Evolutionary conservation across 208 protist species (phyloP).

Genomic region (Leishmania guyanensis): DNA sequence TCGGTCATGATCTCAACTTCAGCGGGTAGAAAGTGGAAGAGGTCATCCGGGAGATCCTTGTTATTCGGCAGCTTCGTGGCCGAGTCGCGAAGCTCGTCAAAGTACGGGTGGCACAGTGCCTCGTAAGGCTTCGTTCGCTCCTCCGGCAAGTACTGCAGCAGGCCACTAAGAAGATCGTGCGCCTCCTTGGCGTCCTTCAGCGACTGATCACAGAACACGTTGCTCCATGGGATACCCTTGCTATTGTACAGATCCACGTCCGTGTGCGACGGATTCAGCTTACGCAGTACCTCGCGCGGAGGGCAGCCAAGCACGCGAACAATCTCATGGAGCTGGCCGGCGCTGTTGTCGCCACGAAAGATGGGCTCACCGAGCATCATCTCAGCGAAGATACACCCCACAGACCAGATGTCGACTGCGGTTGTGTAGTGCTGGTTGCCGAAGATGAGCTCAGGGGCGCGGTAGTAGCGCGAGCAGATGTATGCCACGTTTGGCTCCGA

Average conservation of each 20-base stretch:
- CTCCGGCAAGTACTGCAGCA: conserved; percentile 95
- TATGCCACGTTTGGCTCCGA: conserved; percentile 98
- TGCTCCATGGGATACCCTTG: conserved; percentile 57
- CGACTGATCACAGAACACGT: conserved; percentile 55
- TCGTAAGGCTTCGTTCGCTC: conserved; percentile 89
- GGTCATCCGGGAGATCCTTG: conserved; percentile 57
- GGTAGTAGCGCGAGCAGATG: conserved; percentile 99
- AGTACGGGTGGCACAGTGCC: conserved; percentile 96
- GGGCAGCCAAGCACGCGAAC: conserved; percentile 97
- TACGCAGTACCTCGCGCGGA: conserved; percentile 62
- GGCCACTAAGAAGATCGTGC: conserved; percentile 93
- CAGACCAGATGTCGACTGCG: conserved; percentile 98
- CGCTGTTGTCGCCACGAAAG: conserved; percentile 99
- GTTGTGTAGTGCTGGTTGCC: conserved; percentile 99
- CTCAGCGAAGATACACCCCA: conserved; percentile 99
- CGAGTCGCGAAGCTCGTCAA: conserved; percentile 96
- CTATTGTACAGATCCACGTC: conserved; percentile 58
- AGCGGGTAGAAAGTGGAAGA: conserved; percentile 68
- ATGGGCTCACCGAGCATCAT: conserved; percentile 99
- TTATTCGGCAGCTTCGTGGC: conserved; percentile 71
- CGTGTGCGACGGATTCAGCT: conserved; percentile 60
- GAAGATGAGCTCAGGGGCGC: conserved; percentile 98
- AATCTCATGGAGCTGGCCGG: conserved; percentile 98
- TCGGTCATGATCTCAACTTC: conserved; percentile 75
- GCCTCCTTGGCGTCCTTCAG: conserved; percentile 59